These are phyloP conservation scores for Apiotrichum veenhuisii DNA, from an alignment of 1,284 basidiomycete species.

Conservation along the genomic window DNA sequence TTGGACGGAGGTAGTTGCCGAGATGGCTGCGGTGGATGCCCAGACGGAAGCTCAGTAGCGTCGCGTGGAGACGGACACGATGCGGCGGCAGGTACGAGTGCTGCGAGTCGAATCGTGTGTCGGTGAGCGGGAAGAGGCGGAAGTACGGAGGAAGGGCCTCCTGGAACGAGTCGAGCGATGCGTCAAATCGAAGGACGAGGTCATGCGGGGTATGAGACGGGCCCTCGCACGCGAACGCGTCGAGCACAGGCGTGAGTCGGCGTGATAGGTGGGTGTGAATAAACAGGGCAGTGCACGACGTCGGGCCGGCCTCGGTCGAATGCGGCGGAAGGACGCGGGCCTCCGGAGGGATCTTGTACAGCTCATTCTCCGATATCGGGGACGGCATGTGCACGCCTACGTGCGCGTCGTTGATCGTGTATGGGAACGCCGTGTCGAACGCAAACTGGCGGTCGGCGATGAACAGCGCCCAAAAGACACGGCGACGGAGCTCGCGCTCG, in stretches of 20 bases:
- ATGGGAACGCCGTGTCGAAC: constrained; percentile 42
- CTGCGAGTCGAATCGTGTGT: constrained; percentile 35
- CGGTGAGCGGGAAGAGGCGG: constrained; percentile 39
- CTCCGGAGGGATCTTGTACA: constrained; percentile 33
- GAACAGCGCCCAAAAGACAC: constrained; percentile 45
- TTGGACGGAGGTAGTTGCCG: constrained; percentile 31
- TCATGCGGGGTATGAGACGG: constrained; percentile 34
- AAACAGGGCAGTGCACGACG: constrained; percentile 38
- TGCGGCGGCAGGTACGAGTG: constrained; percentile 39
- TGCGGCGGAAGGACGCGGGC: constrained; percentile 31
- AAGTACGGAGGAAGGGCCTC: constrained; percentile 42
- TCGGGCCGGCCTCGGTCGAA: constrained; percentile 34
- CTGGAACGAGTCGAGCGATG: constrained; percentile 39
- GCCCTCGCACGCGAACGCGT: constrained; percentile 39
- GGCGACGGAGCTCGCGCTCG: constrained; percentile 40
- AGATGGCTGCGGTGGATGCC: constrained; percentile 40
- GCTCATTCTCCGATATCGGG: constrained; percentile 39
- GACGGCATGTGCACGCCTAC: constrained; percentile 41
- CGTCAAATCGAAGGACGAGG: constrained; percentile 38
- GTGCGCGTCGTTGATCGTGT: constrained; percentile 43
- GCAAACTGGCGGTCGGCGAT: constrained; percentile 40
- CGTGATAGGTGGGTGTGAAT: constrained; percentile 42
- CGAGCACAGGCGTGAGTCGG: constrained; percentile 38
- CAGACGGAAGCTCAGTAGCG: constrained; percentile 34
- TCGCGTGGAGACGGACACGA: constrained; percentile 37